Evolutionary conservation across 169 alveolate genomes (phyloP).

Genomic region (Toxoplasma gondii): DNA sequence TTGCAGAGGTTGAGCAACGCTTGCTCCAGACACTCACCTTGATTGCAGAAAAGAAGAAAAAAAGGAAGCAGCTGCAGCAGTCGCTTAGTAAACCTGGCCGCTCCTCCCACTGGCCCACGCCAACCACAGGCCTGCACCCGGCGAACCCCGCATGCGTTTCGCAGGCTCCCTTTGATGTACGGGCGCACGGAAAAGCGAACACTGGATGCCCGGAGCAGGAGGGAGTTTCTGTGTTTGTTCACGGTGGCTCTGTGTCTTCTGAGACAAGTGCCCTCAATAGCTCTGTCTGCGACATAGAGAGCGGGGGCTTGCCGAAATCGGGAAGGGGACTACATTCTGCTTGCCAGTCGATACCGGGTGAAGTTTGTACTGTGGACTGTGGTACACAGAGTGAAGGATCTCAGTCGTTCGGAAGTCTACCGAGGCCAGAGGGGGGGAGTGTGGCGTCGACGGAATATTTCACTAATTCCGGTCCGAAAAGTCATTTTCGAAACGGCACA

Average conservation of each 20-base stretch:
- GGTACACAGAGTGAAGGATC: too few species aligned
- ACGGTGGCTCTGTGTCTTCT: neutral
- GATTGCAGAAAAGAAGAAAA: slow-evolving; percentile 54
- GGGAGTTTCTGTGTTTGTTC: neutral
- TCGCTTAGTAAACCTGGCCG: slow-evolving; percentile 42
- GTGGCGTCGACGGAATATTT: too few species aligned
- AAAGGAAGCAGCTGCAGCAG: slow-evolving; percentile 41
- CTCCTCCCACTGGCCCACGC: slow-evolving; percentile 53
- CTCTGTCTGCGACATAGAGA: neutral
- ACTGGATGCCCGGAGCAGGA: neutral
- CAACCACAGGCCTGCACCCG: slow-evolving; percentile 38
- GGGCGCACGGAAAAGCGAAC: neutral
- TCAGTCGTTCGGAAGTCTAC: too few species aligned
- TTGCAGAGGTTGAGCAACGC: slow-evolving; percentile 57
- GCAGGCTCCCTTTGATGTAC: neutral
- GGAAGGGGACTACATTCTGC: neutral
- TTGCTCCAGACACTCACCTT: slow-evolving; percentile 51
- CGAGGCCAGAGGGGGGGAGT: too few species aligned
- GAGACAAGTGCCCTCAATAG: neutral
- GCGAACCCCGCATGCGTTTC: slow-evolving; percentile 23
- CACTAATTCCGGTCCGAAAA: too few species aligned
- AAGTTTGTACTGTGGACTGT: too few species aligned
- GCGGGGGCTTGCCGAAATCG: neutral
- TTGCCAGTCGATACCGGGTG: neutral
- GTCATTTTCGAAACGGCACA: neutral